phyloP scores from a whole-genome alignment of 225 moss, liverwort and hornwort genomes.

The Asterella californica region DNA sequence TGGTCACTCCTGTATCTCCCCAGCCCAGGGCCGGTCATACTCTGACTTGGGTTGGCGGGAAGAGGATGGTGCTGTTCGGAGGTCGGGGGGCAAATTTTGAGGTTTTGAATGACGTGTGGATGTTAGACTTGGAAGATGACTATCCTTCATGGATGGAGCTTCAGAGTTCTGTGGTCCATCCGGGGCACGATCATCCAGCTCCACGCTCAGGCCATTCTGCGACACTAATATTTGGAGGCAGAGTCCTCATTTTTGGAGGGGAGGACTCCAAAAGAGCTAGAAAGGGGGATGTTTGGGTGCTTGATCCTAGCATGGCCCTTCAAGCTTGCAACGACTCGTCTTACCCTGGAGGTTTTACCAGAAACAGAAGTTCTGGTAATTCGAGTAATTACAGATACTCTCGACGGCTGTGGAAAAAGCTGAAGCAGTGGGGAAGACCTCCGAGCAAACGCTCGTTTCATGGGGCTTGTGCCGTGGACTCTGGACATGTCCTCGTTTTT shows the following conservation, averaged over 20 bases:
- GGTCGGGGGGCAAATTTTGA: slow-evolving; percentile 79
- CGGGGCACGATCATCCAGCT: slow-evolving; percentile 52
- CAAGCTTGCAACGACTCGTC: slow-evolving; percentile 48
- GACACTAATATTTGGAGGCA: slow-evolving; percentile 80
- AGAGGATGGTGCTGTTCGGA: slow-evolving; percentile 81
- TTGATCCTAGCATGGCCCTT: slow-evolving; percentile 68
- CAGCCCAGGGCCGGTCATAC: slow-evolving; percentile 75
- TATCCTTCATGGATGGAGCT: slow-evolving; percentile 69
- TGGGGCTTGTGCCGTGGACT: slow-evolving; percentile 72
- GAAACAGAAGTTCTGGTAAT: slow-evolving; percentile 29
- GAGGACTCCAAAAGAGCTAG: slow-evolving; percentile 74
- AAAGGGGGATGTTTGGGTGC: slow-evolving; percentile 86
- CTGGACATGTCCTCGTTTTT: slow-evolving; percentile 78
- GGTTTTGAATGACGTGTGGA: slow-evolving; percentile 92
- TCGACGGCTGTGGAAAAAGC: slow-evolving; percentile 81
- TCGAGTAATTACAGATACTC: slow-evolving; percentile 48
- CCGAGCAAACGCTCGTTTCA: slow-evolving; percentile 84
- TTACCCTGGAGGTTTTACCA: slow-evolving; percentile 30
- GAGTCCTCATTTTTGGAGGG: slow-evolving; percentile 84
- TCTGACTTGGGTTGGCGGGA: slow-evolving; percentile 80
- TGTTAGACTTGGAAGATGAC: slow-evolving; percentile 78
- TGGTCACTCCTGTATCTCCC: slow-evolving; percentile 59
- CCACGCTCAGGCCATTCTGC: slow-evolving; percentile 90
- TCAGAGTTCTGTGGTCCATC: slow-evolving; percentile 47
- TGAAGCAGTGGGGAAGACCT: slow-evolving; percentile 71